Conservation (phyloP, 345 rosid genomes). For the Geranium rotundifolium region DNA sequence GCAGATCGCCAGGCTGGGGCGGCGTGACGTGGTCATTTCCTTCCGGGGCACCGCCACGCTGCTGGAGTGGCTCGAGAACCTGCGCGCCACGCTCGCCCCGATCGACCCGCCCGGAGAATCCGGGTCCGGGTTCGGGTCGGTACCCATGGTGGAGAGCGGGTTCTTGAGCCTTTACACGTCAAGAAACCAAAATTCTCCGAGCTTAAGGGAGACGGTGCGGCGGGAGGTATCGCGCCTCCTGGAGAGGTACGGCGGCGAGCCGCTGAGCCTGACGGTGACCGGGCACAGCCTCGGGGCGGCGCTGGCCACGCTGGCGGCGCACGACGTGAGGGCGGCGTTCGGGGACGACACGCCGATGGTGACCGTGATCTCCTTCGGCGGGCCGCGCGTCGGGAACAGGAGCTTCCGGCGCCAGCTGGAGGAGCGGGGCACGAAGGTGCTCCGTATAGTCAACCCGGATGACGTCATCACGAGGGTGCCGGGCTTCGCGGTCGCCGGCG, state of each 20-base stretch:
- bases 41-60: slow-evolving; percentile 53
- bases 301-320: slow-evolving; percentile 43
- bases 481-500: slow-evolving; percentile 18
- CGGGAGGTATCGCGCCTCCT: slow-evolving; percentile 26
- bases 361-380: slow-evolving; percentile 57
- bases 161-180: slow-evolving; percentile 53
- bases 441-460: slow-evolving; percentile 54
- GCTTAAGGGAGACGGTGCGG: slow-evolving; percentile 30
- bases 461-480: slow-evolving; percentile 53
- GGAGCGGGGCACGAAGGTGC: slow-evolving; percentile 34
- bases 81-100: slow-evolving; percentile 39
- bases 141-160: slow-evolving; percentile 66
- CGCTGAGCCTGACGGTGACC: slow-evolving; percentile 46
- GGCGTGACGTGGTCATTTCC: slow-evolving; percentile 52
- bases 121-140: no score
- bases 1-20: slow-evolving; percentile 44
- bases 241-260: slow-evolving; percentile 35
- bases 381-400: slow-evolving; percentile 59
- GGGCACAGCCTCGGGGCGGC: slow-evolving; percentile 71
- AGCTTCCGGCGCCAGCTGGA: slow-evolving; percentile 40
- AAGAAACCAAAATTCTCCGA: slow-evolving; percentile 15
- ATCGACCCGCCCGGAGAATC: slow-evolving; percentile 2
- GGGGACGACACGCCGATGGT: slow-evolving; percentile 25
- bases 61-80: slow-evolving; percentile 54
- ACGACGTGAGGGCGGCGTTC: slow-evolving; percentile 33